Conservation (phyloP, 352 stramenopile species). For the Phytopythium delawarense region DNA sequence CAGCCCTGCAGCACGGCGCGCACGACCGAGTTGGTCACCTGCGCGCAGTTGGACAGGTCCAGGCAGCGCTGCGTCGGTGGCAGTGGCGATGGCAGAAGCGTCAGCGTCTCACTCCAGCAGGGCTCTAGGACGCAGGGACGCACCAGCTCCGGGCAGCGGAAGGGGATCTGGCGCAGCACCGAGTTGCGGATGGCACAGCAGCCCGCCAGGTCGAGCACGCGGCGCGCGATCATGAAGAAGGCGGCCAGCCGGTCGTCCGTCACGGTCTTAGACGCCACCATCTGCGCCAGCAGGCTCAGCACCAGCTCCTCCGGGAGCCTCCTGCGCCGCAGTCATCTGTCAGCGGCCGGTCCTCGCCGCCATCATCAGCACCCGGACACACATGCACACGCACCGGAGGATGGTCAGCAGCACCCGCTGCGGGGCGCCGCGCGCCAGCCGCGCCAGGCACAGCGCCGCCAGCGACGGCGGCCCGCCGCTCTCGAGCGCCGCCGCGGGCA, state of each 20-base stretch:
- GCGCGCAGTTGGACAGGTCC: slow-evolving; percentile 79
- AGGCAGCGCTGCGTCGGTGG: slow-evolving; percentile 53
- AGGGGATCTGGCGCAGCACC: slow-evolving; percentile 82
- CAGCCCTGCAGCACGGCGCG: slow-evolving; percentile 77
- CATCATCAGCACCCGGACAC: neutral
- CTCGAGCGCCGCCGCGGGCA: neutral
- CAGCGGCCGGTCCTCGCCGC: neutral
- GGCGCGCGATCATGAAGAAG: slow-evolving; percentile 77
- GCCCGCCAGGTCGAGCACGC: slow-evolving; percentile 64
- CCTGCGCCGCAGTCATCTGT: slow-evolving; percentile 5
- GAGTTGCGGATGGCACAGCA: slow-evolving; percentile 84
- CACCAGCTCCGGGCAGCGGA: slow-evolving; percentile 78
- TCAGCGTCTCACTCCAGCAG: neutral
- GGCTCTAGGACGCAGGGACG: neutral
- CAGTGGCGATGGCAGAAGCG: neutral
- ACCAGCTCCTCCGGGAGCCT: slow-evolving; percentile 83
- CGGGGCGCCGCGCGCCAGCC: slow-evolving; percentile 46
- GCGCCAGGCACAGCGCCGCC: slow-evolving; percentile 54
- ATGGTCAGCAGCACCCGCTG: slow-evolving; percentile 52
- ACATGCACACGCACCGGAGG: slow-evolving; percentile 39
- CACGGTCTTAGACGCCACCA: slow-evolving; percentile 69
- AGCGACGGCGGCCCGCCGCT: slow-evolving; percentile 35
- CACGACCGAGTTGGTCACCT: slow-evolving; percentile 86
- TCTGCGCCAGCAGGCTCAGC: slow-evolving; percentile 61
- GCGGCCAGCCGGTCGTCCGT: slow-evolving; percentile 79